Evolutionary conservation across 83 land plant species (phyloP).

Genomic region (Diphasiastrum complanatum): DNA sequence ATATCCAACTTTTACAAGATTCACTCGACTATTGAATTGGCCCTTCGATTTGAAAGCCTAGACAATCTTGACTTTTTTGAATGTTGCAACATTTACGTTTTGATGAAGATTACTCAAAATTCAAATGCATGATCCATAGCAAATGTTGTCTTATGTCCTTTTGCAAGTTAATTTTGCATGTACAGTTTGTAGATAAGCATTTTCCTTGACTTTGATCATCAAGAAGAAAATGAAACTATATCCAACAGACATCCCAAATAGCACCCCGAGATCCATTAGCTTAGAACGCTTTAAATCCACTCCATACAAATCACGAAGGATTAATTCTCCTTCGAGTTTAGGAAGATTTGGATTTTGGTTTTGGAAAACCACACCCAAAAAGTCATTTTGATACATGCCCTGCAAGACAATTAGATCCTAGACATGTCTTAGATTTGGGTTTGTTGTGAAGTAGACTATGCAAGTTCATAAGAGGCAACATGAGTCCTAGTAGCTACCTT

Average conservation of each 20-base stretch:
- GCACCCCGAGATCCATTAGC: slow-evolving; percentile 37
- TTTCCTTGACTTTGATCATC: slow-evolving; percentile 30
- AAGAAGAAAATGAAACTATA: slow-evolving; percentile 34
- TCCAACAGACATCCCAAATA: slow-evolving; percentile 35
- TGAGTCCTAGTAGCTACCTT: background rate
- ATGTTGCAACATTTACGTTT: too few relatives aligned
- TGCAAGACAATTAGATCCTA: background rate
- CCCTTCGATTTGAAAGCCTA: too few relatives aligned
- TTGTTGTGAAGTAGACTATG: background rate
- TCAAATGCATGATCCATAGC: too few relatives aligned
- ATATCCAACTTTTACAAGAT: too few relatives aligned
- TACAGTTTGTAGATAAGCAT: too few relatives aligned
- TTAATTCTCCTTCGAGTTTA: slow-evolving; percentile 15
- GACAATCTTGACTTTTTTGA: too few relatives aligned
- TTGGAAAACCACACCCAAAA: slow-evolving; percentile 32
- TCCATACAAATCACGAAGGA: slow-evolving; percentile 12
- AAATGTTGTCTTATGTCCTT: too few relatives aligned
- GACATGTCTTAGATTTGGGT: background rate
- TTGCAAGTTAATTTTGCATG: too few relatives aligned
- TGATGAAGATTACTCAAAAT: too few relatives aligned
- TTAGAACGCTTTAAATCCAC: slow-evolving; percentile 38
- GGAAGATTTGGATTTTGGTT: slow-evolving; percentile 11
- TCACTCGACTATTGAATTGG: too few relatives aligned
- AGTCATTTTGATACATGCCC: slow-evolving; percentile 46
- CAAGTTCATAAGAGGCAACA: background rate